Evolutionary conservation across 2,329 filamentous ascomycete species (phyloP).

Genomic region (Helotiales sp.): DNA sequence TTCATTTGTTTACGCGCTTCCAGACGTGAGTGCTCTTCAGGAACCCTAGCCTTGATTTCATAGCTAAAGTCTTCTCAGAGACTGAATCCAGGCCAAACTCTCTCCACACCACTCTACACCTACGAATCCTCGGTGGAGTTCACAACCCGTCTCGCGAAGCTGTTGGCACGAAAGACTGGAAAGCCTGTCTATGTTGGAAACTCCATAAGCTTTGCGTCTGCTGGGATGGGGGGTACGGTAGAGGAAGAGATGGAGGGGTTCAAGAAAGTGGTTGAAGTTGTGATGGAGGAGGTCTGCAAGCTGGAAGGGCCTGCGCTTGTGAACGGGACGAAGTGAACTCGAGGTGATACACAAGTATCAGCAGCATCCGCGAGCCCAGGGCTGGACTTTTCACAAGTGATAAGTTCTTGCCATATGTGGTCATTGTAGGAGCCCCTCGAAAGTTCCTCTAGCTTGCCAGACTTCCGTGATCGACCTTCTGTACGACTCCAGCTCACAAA

Average conservation of each 20-base stretch:
- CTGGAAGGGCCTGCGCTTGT: constrained; percentile 25
- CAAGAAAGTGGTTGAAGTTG: constrained; percentile 68
- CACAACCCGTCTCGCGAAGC: constrained; percentile 78
- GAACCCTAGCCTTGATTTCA: constrained; percentile 1
- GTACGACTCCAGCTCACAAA: not conserved
- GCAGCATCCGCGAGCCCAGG: too few species aligned
- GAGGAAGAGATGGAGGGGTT: constrained; percentile 96
- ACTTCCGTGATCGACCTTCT: not conserved
- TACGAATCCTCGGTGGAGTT: constrained; percentile 81
- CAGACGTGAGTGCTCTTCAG: constrained; percentile 62
- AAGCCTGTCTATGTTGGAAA: constrained; percentile 88
- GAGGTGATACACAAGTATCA: not conserved
- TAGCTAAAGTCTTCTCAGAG: constrained; percentile 29
- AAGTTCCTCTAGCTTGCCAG: not conserved
- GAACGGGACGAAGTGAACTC: not conserved
- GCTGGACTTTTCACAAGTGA: not conserved
- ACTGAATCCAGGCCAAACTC: constrained; percentile 53
- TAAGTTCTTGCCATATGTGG: not conserved
- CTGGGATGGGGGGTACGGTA: constrained; percentile 74
- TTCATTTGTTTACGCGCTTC: constrained; percentile 91
- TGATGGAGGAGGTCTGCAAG: constrained; percentile 54
- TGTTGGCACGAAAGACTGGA: constrained; percentile 71
- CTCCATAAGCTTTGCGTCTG: constrained; percentile 74
- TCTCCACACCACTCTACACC: constrained; percentile 78
- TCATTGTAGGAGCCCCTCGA: not conserved